These are phyloP conservation scores for Schizochytrium sp. DNA, from an alignment of 108 stramenopile genomes.

Conservation along the genomic window DNA sequence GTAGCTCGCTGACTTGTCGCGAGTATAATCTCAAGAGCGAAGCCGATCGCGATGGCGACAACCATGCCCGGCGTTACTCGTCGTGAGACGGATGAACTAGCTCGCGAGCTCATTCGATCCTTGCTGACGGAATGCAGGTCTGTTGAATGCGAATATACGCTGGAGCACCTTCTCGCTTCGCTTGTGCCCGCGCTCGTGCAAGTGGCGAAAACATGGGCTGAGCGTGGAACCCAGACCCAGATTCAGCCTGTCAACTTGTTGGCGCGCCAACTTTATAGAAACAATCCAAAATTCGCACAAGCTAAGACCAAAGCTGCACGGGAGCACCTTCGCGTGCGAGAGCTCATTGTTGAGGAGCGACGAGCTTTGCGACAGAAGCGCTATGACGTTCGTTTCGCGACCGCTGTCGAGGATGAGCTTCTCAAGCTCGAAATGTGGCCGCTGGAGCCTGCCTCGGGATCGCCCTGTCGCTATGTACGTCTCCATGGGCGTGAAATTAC, in stretches of 20 bases:
- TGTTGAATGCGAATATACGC: background rate
- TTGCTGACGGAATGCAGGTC: background rate
- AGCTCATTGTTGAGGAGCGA: background rate
- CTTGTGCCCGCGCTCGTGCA: background rate
- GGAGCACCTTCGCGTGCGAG: background rate
- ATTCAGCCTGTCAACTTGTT: background rate
- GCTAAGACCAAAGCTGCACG: background rate
- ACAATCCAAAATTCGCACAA: background rate
- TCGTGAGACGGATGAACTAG: background rate
- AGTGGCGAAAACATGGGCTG: background rate
- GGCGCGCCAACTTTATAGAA: background rate
- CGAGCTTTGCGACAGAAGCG: background rate
- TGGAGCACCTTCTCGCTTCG: background rate
- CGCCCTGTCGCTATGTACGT: background rate
- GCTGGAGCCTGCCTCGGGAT: background rate
- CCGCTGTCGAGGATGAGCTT: background rate
- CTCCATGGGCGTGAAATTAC: background rate
- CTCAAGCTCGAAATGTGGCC: background rate
- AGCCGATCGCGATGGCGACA: no score
- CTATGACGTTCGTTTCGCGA: background rate
- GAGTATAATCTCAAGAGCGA: no score
- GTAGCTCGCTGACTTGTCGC: no score
- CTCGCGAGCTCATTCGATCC: background rate
- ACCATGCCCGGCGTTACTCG: background rate
- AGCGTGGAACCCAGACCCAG: background rate